Conservation (phyloP, 805 yeast species). For the Hanseniaspora lachancei region DNA sequence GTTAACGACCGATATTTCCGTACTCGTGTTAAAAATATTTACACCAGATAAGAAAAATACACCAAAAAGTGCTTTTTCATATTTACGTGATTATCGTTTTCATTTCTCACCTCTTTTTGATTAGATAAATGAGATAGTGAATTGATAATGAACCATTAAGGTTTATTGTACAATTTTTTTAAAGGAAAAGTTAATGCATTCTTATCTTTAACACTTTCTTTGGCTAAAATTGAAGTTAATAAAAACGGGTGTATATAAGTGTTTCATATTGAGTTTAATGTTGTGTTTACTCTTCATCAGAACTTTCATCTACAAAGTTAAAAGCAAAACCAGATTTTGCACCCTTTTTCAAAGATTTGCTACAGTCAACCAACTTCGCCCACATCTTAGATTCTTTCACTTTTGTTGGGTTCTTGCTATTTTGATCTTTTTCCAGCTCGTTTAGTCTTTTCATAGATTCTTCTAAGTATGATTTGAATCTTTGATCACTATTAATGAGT, state of each 20-base stretch:
- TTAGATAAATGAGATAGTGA: too few relatives aligned
- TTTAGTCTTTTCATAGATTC: background rate
- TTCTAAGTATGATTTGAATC: background rate
- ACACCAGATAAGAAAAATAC: background rate
- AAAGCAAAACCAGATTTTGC: slow-evolving; percentile 2
- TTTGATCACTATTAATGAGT: slow-evolving; percentile 31
- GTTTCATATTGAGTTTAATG: background rate
- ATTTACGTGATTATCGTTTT: too few relatives aligned
- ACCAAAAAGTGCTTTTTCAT: background rate
- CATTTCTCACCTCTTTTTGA: too few relatives aligned
- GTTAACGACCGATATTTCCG: background rate
- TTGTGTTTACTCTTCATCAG: background rate
- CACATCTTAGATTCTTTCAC: slow-evolving; percentile 8
- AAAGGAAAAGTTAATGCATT: background rate
- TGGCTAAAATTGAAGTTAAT: background rate
- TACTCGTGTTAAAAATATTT: background rate
- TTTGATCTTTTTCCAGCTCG: background rate
- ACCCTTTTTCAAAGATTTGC: background rate
- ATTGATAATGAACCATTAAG: too few relatives aligned
- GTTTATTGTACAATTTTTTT: too few relatives aligned
- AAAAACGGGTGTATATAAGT: background rate
- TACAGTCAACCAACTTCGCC: background rate
- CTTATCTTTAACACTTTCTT: background rate
- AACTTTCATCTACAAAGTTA: slow-evolving; percentile 9
- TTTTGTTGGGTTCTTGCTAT: background rate